Percentiles rank a stretch among this genome's conserved stretches.
These are phyloP conservation scores for Penicillium sp. DNA, from an alignment of 2,329 filamentous ascomycete species.

Conservation along the genomic window DNA sequence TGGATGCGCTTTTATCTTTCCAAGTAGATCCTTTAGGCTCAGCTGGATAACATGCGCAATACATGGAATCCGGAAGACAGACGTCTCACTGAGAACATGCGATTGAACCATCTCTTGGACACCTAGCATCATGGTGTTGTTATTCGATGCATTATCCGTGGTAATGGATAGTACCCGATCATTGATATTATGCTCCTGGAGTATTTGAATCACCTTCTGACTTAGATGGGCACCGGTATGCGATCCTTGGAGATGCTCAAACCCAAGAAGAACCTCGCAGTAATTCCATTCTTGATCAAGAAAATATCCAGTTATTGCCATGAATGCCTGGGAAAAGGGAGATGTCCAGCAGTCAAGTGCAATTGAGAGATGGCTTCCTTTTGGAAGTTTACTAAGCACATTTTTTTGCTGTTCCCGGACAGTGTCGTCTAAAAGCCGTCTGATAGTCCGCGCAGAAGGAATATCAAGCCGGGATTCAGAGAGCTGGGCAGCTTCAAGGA, in stretches of 20 bases:
- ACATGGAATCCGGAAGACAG: background rate
- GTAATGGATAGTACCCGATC: background rate
- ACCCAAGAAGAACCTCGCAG: conserved; percentile 5
- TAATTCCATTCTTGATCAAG: conserved; percentile 2
- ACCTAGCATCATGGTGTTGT: background rate
- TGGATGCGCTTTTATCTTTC: background rate
- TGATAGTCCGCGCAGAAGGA: no score
- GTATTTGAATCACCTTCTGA: no score
- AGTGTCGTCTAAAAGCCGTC: no score
- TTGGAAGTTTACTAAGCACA: no score
- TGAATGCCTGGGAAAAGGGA: conserved; percentile 2
- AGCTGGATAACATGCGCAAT: background rate
- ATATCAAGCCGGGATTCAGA: no score
- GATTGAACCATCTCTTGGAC: no score
- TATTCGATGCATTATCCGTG: background rate
- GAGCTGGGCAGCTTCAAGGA: no score
- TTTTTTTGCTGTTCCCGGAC: no score
- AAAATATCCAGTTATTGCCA: conserved; percentile 11
- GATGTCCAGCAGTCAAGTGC: conserved; percentile 8
- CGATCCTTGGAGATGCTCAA: background rate
- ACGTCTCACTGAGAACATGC: no score
- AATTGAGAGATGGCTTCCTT: no score
- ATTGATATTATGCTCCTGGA: background rate
- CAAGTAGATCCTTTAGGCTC: background rate
- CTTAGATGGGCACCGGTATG: background rate